Percentiles rank a stretch among this genome's conserved stretches.
Conservation (phyloP, 768 basidiomycete genomes). For the Trametes villosa region DNA sequence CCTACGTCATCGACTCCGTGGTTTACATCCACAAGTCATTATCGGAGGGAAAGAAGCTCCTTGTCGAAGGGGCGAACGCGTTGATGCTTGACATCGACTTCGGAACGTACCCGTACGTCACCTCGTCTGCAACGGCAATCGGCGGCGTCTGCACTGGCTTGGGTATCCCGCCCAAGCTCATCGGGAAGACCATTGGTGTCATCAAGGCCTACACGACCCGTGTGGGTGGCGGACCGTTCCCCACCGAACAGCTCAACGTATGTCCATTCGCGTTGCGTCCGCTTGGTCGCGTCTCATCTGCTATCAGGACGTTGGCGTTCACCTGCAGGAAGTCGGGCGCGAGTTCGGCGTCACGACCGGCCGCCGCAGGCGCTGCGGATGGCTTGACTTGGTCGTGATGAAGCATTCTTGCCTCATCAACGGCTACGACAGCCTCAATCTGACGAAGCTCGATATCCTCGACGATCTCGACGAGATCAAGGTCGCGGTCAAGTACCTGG, state of each 20-base stretch:
- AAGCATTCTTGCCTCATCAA: constrained; percentile 93
- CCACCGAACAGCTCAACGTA: constrained; percentile 92
- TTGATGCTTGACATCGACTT: constrained; percentile 98
- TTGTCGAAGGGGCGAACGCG: constrained; percentile 98
- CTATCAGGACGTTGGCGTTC: constrained; percentile 73
- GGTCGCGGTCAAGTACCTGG: constrained; percentile 77
- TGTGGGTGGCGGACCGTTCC: constrained; percentile 98
- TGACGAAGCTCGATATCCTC: constrained; percentile 95
- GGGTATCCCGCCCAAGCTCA: constrained; percentile 89
- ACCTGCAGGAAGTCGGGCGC: constrained; percentile 90
- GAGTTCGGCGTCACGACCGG: constrained; percentile 96
- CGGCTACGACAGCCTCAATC: constrained; percentile 90
- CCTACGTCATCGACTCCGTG: constrained; percentile 90
- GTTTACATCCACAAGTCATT: constrained; percentile 84
- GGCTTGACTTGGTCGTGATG: constrained; percentile 96
- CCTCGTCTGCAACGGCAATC: constrained; percentile 89
- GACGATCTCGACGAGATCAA: constrained; percentile 87
- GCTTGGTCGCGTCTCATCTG: not conserved
- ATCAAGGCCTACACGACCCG: constrained; percentile 98
- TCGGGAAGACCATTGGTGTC: constrained; percentile 90
- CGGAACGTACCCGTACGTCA: constrained; percentile 98
- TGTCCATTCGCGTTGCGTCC: constrained; percentile 31
- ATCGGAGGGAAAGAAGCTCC: constrained; percentile 71
- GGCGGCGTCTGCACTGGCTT: constrained; percentile 98
- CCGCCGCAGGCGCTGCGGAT: constrained; percentile 90